Conservation (phyloP, 805 yeast species). For the Metschnikowia gruessii region DNA sequence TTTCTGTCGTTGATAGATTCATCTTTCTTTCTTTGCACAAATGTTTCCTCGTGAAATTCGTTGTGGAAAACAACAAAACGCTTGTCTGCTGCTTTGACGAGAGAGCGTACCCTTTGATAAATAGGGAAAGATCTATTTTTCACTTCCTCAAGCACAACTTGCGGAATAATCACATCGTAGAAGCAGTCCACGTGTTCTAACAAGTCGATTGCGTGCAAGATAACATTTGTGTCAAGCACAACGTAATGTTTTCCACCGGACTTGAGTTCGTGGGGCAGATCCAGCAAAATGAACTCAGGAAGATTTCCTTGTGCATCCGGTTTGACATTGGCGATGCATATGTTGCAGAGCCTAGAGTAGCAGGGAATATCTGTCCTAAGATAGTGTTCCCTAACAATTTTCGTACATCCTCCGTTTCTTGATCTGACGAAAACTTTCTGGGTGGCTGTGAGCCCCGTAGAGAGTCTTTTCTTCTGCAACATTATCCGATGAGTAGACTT, state of each 20-base stretch:
- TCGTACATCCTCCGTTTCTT: conserved; percentile 83
- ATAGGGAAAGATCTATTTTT: conserved; percentile 84
- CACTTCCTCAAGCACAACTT: conserved; percentile 91
- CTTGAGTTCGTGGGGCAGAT: conserved; percentile 49
- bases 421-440: conserved; percentile 91
- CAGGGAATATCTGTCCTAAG: conserved; percentile 92
- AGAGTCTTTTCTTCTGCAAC: conserved; percentile 34
- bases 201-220: conserved; percentile 83
- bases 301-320: conserved; percentile 66
- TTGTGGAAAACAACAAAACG: conserved; percentile 90
- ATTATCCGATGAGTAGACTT: conserved; percentile 5
- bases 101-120: conserved; percentile 75
- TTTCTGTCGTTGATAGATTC: conserved; percentile 87
- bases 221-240: conserved; percentile 84
- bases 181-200: conserved; percentile 75
- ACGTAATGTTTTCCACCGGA: conserved; percentile 71
- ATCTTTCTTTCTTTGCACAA: conserved; percentile 53
- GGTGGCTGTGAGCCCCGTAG: conserved; percentile 56
- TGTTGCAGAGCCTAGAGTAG: conserved; percentile 64
- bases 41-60: conserved; percentile 78
- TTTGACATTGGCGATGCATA: conserved; percentile 54
- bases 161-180: conserved; percentile 91
- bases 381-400: conserved; percentile 92
- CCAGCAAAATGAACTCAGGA: conserved; percentile 66
- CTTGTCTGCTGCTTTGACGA: conserved; percentile 73